A percentile compares a stretch with the other conserved stretches of the same genome.
Evolutionary conservation across 768 basidiomycete genomes (phyloP).

Genomic region (Boletus reticuloceps): DNA sequence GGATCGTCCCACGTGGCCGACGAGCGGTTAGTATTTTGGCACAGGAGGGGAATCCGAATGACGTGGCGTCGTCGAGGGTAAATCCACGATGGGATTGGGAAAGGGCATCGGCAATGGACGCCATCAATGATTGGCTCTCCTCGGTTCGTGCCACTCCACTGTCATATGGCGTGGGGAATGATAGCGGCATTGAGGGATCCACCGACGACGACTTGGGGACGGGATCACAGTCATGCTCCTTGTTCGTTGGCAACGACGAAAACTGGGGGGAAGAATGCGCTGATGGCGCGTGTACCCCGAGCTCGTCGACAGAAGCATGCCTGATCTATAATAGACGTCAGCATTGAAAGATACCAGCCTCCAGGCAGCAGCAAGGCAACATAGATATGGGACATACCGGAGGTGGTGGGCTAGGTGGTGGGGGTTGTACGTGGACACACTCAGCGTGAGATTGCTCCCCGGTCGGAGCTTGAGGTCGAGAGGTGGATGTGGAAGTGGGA

Average conservation of each 20-base stretch:
- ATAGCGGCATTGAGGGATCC: constrained; percentile 1
- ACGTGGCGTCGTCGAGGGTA: constrained; percentile 24
- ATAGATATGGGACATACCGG: constrained; percentile 16
- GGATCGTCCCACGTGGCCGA: not conserved
- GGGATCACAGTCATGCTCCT: constrained; percentile 36
- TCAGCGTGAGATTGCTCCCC: constrained; percentile 30
- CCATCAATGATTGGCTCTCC: constrained; percentile 35
- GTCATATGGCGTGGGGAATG: constrained; percentile 8
- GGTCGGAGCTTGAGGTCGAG: not conserved
- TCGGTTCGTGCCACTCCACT: constrained; percentile 8
- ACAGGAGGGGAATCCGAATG: constrained; percentile 19
- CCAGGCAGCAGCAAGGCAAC: constrained; percentile 23
- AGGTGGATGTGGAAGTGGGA: not conserved
- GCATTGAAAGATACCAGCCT: constrained; percentile 7
- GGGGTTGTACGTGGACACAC: constrained; percentile 7
- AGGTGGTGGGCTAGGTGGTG: constrained; percentile 9
- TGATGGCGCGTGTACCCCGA: constrained; percentile 16
- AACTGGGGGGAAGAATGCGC: constrained; percentile 37
- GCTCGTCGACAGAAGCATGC: constrained; percentile 28
- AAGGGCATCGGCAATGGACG: constrained; percentile 38
- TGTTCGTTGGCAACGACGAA: constrained; percentile 61
- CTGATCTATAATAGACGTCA: constrained; percentile 6
- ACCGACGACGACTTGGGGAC: constrained; percentile 14
- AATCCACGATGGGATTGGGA: constrained; percentile 23
- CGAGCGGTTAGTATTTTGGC: constrained; percentile 36